phyloP scores from a whole-genome alignment of 164 flowering plant genomes.

The Vitis cinerea region DNA sequence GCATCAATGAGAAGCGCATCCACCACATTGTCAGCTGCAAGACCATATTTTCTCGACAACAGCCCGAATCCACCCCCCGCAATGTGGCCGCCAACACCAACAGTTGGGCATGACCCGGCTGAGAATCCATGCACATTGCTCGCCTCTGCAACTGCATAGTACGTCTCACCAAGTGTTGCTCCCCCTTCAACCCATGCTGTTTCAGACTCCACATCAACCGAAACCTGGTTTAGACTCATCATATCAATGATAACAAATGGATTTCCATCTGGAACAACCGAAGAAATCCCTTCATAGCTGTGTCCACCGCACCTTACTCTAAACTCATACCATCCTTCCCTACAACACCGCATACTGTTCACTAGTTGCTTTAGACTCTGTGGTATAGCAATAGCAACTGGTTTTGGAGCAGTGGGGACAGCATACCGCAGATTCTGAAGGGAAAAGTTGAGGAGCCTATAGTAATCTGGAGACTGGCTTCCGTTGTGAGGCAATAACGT shows the following conservation, averaged over 20 bases:
- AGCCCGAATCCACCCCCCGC: conserved; percentile 58
- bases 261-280: conserved; percentile 17
- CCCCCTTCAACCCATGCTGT: conserved; percentile 58
- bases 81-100: conserved; percentile 57
- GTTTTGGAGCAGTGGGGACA: conserved; percentile 24
- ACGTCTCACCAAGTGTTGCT: conserved; percentile 55
- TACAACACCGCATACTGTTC: conserved; percentile 26
- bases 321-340: conserved; percentile 19
- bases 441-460: conserved; percentile 32
- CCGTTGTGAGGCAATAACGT: not conserved
- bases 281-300: conserved; percentile 53
- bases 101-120: conserved; percentile 60
- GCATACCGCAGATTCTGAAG: conserved; percentile 43
- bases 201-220: conserved; percentile 32
- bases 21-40: conserved; percentile 57
- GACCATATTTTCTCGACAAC: conserved; percentile 50
- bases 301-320: conserved; percentile 58
- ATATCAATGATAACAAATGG: conserved; percentile 49
- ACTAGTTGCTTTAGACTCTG: conserved; percentile 27
- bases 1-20: conserved; percentile 48
- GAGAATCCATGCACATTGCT: conserved; percentile 44
- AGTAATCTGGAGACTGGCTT: conserved; percentile 10
- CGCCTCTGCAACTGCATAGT: conserved; percentile 35
- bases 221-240: conserved; percentile 35
- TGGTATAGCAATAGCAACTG: conserved; percentile 43